Base-by-base conservation (phyloP, 164 flowering plant species). In the Cinnamomum micranthum region DNA sequence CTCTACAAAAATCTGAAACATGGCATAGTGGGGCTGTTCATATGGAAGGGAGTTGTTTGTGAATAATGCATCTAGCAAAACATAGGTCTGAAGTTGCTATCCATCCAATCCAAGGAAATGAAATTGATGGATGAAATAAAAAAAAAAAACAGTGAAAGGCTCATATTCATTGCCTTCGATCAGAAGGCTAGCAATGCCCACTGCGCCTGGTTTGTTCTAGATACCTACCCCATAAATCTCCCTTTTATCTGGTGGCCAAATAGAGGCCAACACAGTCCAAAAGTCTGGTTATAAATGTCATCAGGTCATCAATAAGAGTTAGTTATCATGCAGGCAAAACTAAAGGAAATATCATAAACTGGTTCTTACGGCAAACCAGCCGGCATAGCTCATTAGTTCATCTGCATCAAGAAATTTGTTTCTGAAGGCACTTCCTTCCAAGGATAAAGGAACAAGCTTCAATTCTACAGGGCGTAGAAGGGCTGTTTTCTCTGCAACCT, bases 401-500 rank as follows among this genome's bases (percentile, higher is more conserved):
- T 95, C 97, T 3, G 84, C 78, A 75, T 95, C 99, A 64, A 91
- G 86, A 84, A 91, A 86, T 79, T 93, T 95, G 82, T 86, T 88
- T 82, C 97, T 85, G 77, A 93, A 92, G 19, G 99, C 99, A 84
- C 89, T 85, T 68, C 93, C 94, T 84, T 95, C 99, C 86, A 95
- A 83, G 25, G 97, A 86, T 72, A 87, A 72, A 52, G 99, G 99
- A 76, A 95, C 94, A 80, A 85, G 91, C 77, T 95, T 88, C 55
- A 95, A 86, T 76, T 95, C 97, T 73, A 83, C 77, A 7, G 97
- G 97, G 65, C 91, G 90, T 68, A 95, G 80, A 71, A 90, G 86
- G 77, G 91, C 82, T 28, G 99, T 95, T 84, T 92, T 95, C 81
- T 95, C 97, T 72, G 97, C 97, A 77, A 95, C 99, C 99, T 95